Evolutionary conservation across 495 filamentous ascomycete genomes (phyloP), one percentile per base, ranked within the genome.

Genomic region (Trichoderma orchidacearum): DNA sequence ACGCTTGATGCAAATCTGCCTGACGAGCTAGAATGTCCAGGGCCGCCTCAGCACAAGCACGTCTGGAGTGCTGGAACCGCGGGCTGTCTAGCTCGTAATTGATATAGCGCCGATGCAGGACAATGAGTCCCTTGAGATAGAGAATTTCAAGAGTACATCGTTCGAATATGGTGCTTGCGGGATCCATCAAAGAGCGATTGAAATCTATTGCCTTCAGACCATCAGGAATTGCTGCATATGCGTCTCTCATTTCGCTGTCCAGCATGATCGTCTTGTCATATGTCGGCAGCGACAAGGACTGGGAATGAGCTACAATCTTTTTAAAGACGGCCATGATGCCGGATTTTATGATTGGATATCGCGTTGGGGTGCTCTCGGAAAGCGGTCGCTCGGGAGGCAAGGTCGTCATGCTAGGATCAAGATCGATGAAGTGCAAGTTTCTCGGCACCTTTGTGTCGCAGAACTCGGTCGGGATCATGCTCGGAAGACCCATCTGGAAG

Each of bases 401-500:
- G n/a, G 59, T 59, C 36, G 64, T 60, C 18, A 66, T 65, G 30
- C 70, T 65, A 28, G 72, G 66, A 36, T 72, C 66, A 52, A 79
- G 72, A 51, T 80, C 77, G 5, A 66, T 61, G 52, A 78, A 75
- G 29, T 64, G 63, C 0, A 75, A 59, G 56, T 79, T 80, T 8
- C 64, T 56, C 3, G 76, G 75, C 17, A 61, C 56, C 32, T 66
- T 63, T 2, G 75, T 76, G 56, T 79, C 76, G 54, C 68, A 77
- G 25, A 72, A 68, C 21, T 71, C 67, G 13, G 70, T 61, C 1
- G 68, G 65, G 31, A 77, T 67, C 30, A 73, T 69, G 2, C 68
- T 65, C 6, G 77, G 78, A 57, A 80, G 62, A 5, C 77, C 77
- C 57, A 74, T 65, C 55, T 80, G 75, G 36, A 77, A 75, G 50